Evolutionary conservation across 2,329 filamentous ascomycete genomes (phyloP).

Genomic region (Ilyonectria mors-panacis): DNA sequence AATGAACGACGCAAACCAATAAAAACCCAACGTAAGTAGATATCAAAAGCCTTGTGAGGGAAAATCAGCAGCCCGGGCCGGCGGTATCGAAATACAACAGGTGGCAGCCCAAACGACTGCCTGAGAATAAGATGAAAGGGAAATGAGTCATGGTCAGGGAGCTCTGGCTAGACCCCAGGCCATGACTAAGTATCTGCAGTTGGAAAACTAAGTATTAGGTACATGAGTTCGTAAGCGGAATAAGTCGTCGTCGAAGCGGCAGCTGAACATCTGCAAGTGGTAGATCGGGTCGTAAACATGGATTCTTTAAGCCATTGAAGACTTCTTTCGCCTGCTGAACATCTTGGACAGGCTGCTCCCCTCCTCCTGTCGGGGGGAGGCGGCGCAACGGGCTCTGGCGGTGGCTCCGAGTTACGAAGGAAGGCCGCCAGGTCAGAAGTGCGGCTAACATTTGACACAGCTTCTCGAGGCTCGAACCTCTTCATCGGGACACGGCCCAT

Average conservation of each 20-base stretch:
- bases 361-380: slow-evolving; percentile 55
- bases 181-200: slow-evolving; percentile 34
- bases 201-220: slow-evolving; percentile 44
- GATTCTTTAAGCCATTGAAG: slow-evolving; percentile 48
- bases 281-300: slow-evolving; percentile 35
- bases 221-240: slow-evolving; percentile 47
- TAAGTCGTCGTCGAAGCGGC: slow-evolving; percentile 39
- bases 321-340: slow-evolving; percentile 67
- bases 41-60: slow-evolving; percentile 30
- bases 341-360: slow-evolving; percentile 61
- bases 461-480: slow-evolving; percentile 71
- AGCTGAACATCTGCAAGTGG: slow-evolving; percentile 26
- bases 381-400: slow-evolving; percentile 57
- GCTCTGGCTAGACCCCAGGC: slow-evolving; percentile 10
- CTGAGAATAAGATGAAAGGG: slow-evolving; percentile 20
- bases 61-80: slow-evolving; percentile 25
- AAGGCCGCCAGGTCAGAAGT: slow-evolving; percentile 83
- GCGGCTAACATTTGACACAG: slow-evolving; percentile 62
- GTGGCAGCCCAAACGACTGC: slow-evolving; percentile 19
- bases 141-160: slow-evolving; percentile 18
- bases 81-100: slow-evolving; percentile 36
- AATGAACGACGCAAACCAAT: slow-evolving; percentile 18
- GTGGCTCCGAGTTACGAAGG: slow-evolving; percentile 77
- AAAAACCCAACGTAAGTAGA: slow-evolving; percentile 20
- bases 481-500: slow-evolving; percentile 67